Conservation (phyloP, 1,139 yeast genomes). For the Candida labiduridarum region DNA sequence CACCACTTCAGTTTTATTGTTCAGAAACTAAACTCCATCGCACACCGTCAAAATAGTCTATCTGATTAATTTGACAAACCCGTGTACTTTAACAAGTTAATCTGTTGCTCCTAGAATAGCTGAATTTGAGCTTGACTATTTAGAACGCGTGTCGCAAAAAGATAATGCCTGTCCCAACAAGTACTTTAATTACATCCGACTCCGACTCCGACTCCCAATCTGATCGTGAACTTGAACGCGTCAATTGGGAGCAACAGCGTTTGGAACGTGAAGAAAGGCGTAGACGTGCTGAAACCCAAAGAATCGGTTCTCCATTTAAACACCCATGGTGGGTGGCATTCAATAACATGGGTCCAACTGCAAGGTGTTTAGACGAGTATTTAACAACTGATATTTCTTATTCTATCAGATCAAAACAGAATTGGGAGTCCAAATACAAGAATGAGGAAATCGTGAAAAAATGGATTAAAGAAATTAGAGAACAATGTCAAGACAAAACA, state of each 20-base stretch:
- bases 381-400: conserved; percentile 25
- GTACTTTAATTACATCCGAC: conserved; percentile 6
- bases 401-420: conserved; percentile 29
- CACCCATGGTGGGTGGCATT: conserved; percentile 20
- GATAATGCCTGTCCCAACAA: conserved; percentile 9
- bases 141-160: not conserved
- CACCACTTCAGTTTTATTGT: too few relatives aligned
- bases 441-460: conserved; percentile 27
- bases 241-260: conserved; percentile 7
- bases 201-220: not conserved
- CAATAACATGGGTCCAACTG: conserved; percentile 18
- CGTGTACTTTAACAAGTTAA: too few relatives aligned
- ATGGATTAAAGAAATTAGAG: conserved; percentile 33
- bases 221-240: not conserved
- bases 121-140: too few relatives aligned
- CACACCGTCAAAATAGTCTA: too few relatives aligned
- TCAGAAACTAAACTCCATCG: too few relatives aligned
- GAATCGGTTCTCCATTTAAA: conserved; percentile 12
- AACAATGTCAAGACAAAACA: conserved; percentile 19
- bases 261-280: conserved; percentile 8
- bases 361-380: conserved; percentile 28
- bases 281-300: conserved; percentile 10
- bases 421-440: conserved; percentile 36
- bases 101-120: too few relatives aligned
- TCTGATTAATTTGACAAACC: too few relatives aligned